Evolutionary conservation across 148 eudicot genomes (phyloP).

Genomic region (Polygonum maritimum): DNA sequence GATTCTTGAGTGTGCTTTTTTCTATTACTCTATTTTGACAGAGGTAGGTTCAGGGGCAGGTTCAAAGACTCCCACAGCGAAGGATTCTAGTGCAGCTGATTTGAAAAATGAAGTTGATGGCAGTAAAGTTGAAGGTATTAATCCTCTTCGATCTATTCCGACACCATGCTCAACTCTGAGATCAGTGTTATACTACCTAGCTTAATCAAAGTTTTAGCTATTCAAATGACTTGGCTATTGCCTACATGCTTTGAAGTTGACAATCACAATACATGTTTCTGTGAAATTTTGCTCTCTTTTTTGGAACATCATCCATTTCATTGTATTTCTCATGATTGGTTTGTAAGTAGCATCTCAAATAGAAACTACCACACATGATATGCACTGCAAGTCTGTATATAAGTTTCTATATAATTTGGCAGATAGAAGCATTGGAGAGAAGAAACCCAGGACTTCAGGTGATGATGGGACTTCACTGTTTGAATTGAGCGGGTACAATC

Average conservation of each 20-base stretch:
- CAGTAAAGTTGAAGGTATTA: conserved; percentile 71
- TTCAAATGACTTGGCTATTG: conserved; percentile 3
- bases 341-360: neutral
- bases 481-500: conserved; percentile 64
- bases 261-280: neutral
- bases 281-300: neutral
- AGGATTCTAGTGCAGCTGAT: conserved; percentile 26
- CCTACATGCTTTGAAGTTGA: neutral
- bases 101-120: conserved; percentile 39
- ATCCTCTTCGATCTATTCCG: neutral
- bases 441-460: conserved; percentile 54
- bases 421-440: conserved; percentile 88
- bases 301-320: neutral
- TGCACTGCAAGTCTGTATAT: neutral
- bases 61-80: conserved; percentile 28
- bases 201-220: neutral
- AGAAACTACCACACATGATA: neutral
- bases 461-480: conserved; percentile 63
- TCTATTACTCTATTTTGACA: conserved; percentile 9
- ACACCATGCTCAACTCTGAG: conserved; percentile 1
- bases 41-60: conserved; percentile 34
- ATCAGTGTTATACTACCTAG: neutral
- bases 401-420: conserved; percentile 5
- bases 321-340: neutral
- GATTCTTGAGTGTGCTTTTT: conserved; percentile 3